Percentiles rank a stretch among this genome's conserved stretches.
Evolutionary conservation across 1,284 basidiomycete species (phyloP).

Genomic region (Fistulinella staudtii): DNA sequence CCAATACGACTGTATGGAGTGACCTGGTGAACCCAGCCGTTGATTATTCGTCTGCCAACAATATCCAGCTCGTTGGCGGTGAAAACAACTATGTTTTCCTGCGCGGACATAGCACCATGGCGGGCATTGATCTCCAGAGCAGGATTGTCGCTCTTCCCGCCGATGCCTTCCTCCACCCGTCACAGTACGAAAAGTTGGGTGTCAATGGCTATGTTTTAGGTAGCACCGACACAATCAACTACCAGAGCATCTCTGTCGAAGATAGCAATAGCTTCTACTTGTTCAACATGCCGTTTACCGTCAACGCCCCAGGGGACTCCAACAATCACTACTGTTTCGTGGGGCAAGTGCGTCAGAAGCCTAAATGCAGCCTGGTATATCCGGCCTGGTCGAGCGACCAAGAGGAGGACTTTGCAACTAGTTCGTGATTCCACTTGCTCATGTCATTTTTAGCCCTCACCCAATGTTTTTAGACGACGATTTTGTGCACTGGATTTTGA

Average conservation of each 20-base stretch:
- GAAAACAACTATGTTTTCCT: constrained; percentile 11
- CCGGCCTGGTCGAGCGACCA: constrained; percentile 10
- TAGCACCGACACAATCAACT: not conserved
- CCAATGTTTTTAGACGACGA: constrained; percentile 2
- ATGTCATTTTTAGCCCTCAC: not conserved
- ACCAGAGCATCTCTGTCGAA: constrained; percentile 7
- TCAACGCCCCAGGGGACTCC: not conserved
- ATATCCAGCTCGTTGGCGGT: constrained; percentile 6
- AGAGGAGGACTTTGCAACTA: not conserved
- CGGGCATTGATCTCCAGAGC: constrained; percentile 11
- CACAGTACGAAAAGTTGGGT: not conserved
- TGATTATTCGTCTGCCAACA: constrained; percentile 4
- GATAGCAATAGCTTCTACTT: constrained; percentile 7
- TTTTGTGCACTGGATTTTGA: constrained; percentile 1
- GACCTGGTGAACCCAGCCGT: constrained; percentile 2
- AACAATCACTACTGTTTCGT: constrained; percentile 9
- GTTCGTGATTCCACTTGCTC: constrained; percentile 3
- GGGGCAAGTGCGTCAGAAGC: constrained; percentile 14
- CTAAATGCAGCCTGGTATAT: not conserved
- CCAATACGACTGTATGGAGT: not conserved
- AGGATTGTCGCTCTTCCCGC: not conserved
- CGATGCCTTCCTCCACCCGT: constrained; percentile 1
- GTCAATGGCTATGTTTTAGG: not conserved
- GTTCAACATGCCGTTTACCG: constrained; percentile 5
- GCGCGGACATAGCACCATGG: constrained; percentile 12